Conservation (phyloP, 108 stramenopile species). For the Craspedostauros australis region DNA sequence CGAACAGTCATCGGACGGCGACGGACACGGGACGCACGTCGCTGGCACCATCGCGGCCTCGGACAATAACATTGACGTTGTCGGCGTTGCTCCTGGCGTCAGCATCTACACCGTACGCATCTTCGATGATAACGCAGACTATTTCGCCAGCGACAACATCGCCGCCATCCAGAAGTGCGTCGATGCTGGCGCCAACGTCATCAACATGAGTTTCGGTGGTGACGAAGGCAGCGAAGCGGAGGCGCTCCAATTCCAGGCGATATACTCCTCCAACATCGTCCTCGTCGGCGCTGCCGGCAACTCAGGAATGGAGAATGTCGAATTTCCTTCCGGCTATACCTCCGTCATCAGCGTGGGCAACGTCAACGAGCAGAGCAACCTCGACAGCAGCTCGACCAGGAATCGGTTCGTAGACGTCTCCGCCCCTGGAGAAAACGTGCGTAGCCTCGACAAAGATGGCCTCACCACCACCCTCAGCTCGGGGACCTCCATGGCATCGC, state of each 20-base stretch:
- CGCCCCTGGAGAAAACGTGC: constrained; percentile 24
- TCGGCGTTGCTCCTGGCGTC: constrained; percentile 27
- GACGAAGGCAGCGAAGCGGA: constrained; percentile 22
- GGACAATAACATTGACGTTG: constrained; percentile 41
- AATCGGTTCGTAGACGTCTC: constrained; percentile 14
- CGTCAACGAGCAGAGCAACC: constrained; percentile 21
- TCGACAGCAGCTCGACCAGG: neutral
- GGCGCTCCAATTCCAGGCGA: constrained; percentile 30
- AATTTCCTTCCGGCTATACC: too few species aligned
- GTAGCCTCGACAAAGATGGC: neutral
- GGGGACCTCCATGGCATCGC: constrained; percentile 56
- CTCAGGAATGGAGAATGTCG: constrained; percentile 7
- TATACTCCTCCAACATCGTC: constrained; percentile 35
- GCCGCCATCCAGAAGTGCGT: too few species aligned
- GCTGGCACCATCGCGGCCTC: constrained; percentile 55
- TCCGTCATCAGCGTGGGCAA: constrained; percentile 31
- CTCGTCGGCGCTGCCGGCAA: constrained; percentile 47
- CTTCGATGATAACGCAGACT: constrained; percentile 22
- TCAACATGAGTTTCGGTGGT: constrained; percentile 33
- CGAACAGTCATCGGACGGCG: too few species aligned
- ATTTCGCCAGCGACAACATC: too few species aligned
- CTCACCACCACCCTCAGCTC: neutral
- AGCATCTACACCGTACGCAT: constrained; percentile 30
- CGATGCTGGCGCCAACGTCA: constrained; percentile 15
- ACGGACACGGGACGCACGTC: constrained; percentile 60